Evolutionary conservation across 768 basidiomycete genomes (phyloP).

Genomic region (Mycena maculata): DNA sequence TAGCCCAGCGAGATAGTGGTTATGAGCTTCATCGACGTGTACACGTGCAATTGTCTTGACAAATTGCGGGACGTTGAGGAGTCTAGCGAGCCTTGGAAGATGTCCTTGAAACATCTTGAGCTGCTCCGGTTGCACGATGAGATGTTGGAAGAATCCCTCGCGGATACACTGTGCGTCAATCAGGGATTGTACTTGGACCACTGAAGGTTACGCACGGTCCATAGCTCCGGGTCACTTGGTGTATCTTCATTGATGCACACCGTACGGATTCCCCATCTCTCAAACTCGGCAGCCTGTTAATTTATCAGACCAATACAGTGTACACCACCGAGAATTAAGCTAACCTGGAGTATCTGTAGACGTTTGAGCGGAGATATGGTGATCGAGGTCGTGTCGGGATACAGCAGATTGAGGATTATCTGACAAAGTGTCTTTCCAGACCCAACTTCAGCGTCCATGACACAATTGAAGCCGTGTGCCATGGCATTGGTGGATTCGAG

Average conservation of each 20-base stretch:
- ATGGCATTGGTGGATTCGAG: conserved; percentile 36
- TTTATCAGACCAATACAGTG: not conserved
- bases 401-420: conserved; percentile 38
- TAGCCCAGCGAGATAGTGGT: conserved; percentile 36
- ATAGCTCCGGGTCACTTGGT: conserved; percentile 33
- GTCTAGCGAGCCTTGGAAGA: conserved; percentile 24
- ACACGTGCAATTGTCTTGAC: conserved; percentile 19
- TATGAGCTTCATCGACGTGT: conserved; percentile 40
- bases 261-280: conserved; percentile 36
- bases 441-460: conserved; percentile 35
- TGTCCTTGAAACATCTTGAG: conserved; percentile 29
- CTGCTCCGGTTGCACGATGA: conserved; percentile 35
- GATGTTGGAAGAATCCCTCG: conserved; percentile 17
- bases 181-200: not conserved
- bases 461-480: conserved; percentile 30
- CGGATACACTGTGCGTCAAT: conserved; percentile 13
- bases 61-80: conserved; percentile 27
- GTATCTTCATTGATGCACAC: conserved; percentile 35
- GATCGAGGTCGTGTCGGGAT: conserved; percentile 15
- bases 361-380: conserved; percentile 27
- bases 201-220: conserved; percentile 24
- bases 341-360: conserved; percentile 22
- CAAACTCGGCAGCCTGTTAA: not conserved
- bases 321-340: not conserved
- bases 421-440: conserved; percentile 41